Evolutionary conservation across 176 grass and related monocot species (phyloP).

Genomic region (Ananas comosus): DNA sequence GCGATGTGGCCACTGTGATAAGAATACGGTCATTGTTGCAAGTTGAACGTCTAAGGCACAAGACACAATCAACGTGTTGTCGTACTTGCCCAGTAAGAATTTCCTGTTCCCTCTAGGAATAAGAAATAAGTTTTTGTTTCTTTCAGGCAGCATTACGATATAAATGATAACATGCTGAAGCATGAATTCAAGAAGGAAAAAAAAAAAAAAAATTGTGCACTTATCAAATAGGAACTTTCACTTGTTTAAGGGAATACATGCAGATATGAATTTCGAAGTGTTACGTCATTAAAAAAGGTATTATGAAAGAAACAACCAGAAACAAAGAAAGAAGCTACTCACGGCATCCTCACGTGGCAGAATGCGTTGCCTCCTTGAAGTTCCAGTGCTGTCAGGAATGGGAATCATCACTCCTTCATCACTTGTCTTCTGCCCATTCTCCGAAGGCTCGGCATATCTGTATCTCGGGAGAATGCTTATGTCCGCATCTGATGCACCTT

Average conservation of each 20-base stretch:
- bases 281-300: neutral
- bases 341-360: constrained; percentile 80
- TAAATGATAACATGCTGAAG: too few species aligned
- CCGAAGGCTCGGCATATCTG: constrained; percentile 50
- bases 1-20: neutral
- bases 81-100: too few species aligned
- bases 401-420: constrained; percentile 90
- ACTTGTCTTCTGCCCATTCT: constrained; percentile 38
- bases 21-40: neutral
- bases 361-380: constrained; percentile 58
- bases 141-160: too few species aligned
- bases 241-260: neutral
- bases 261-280: neutral
- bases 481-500: constrained; percentile 91
- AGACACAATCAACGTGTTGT: too few species aligned
- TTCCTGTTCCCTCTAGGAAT: too few species aligned
- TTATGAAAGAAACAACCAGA: constrained; percentile 10
- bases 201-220: neutral
- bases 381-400: constrained; percentile 57
- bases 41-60: too few species aligned
- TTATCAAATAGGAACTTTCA: neutral
- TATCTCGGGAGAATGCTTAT: constrained; percentile 81
- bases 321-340: constrained; percentile 16
- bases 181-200: neutral
- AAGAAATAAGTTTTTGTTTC: too few species aligned